Evolutionary conservation across 192 early-diverging fungal genomes (phyloP).

Genomic region (Cladochytrium replicatum): DNA sequence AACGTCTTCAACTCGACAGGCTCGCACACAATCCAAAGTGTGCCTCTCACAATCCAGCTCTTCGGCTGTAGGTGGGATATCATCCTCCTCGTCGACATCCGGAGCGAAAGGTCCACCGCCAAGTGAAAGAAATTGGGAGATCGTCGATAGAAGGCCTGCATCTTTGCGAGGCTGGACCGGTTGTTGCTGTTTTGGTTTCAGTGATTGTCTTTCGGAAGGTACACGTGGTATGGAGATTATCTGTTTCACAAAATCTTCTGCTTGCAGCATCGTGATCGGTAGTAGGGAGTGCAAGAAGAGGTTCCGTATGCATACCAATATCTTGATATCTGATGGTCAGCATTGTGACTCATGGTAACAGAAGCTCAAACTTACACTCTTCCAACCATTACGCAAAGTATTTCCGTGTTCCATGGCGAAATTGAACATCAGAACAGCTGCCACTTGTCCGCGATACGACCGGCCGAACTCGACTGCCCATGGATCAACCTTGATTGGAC

Average conservation of each 20-base stretch:
- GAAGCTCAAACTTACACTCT: slow-evolving; percentile 40
- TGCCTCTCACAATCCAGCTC: slow-evolving; percentile 57
- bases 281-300: slow-evolving; percentile 70
- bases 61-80: slow-evolving; percentile 50
- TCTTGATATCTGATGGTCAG: slow-evolving; percentile 15
- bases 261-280: slow-evolving; percentile 51
- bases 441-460: slow-evolving; percentile 82
- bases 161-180: slow-evolving; percentile 39
- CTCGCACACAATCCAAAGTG: slow-evolving; percentile 55
- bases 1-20: slow-evolving; percentile 61
- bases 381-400: slow-evolving; percentile 59
- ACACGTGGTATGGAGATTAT: slow-evolving; percentile 57
- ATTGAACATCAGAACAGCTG: slow-evolving; percentile 77
- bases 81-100: slow-evolving; percentile 33
- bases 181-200: slow-evolving; percentile 12
- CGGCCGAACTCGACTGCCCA: slow-evolving; percentile 78
- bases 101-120: slow-evolving; percentile 41
- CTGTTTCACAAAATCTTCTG: slow-evolving; percentile 65
- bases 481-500: slow-evolving; percentile 24
- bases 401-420: slow-evolving; percentile 59
- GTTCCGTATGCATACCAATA: slow-evolving; percentile 63
- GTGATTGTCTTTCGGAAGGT: slow-evolving; percentile 14
- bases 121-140: slow-evolving; percentile 66
- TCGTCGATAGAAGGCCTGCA: slow-evolving; percentile 61
- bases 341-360: neutral